Conservation (phyloP, 805 yeast genomes). For the Saccharomycopsis fodiens region DNA sequence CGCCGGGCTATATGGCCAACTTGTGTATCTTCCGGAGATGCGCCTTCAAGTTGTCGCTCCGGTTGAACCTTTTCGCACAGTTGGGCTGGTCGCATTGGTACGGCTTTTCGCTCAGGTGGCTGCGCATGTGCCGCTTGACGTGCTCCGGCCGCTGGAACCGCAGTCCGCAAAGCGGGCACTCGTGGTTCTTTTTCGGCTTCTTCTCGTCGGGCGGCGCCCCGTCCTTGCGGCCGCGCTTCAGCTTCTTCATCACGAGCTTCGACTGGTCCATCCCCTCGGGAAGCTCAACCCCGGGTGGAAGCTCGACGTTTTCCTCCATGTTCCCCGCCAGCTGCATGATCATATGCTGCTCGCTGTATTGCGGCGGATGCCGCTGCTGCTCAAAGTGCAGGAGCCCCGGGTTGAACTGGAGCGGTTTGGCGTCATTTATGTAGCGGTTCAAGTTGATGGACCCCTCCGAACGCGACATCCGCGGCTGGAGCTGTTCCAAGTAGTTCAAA, state of each 20-base stretch:
- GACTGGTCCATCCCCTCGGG: conserved; percentile 19
- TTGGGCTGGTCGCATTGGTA: conserved; percentile 47
- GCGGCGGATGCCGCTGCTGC: neutral
- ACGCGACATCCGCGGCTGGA: conserved; percentile 7
- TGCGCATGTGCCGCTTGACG: conserved; percentile 59
- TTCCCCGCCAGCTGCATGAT: neutral
- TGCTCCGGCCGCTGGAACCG: conserved; percentile 66
- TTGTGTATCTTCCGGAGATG: conserved; percentile 44
- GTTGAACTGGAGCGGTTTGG: neutral
- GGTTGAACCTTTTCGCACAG: conserved; percentile 58
- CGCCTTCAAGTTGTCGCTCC: conserved; percentile 75
- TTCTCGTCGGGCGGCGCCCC: conserved; percentile 15
- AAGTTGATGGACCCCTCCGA: conserved; percentile 11
- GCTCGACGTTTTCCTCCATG: neutral
- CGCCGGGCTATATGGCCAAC: neutral
- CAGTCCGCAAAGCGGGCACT: conserved; percentile 57
- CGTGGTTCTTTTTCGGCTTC: conserved; percentile 47
- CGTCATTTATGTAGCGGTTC: conserved; percentile 3
- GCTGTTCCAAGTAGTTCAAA: conserved; percentile 2
- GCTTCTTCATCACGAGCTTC: conserved; percentile 15
- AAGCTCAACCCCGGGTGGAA: conserved; percentile 3
- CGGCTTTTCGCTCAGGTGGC: conserved; percentile 78
- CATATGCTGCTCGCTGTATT: neutral
- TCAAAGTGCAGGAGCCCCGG: neutral
- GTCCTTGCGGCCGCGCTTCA: conserved; percentile 15